Evolutionary conservation across 768 basidiomycete genomes (phyloP), one percentile per base, ranked within the genome.

Genomic region (Candolleomyces efflorescens): DNA sequence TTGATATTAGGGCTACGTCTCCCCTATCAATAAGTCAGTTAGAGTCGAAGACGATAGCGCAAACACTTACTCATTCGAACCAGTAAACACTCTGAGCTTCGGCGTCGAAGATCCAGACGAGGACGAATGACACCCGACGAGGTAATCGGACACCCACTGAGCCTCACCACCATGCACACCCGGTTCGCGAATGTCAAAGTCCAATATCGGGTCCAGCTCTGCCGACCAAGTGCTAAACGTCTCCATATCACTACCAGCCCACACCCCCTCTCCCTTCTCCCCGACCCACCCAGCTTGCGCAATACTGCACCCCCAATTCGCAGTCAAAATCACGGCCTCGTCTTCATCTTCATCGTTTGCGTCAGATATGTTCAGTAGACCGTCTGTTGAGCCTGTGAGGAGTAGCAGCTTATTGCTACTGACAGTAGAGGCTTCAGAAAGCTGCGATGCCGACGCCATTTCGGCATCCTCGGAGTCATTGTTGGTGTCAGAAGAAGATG

Each of bases 221-320:
- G 71, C 71, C 24, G 86, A 82, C 95, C 94, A 98, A 13, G 83
- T 78, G 56, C 89, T 89, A 62, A 95, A 89, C 0, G 90, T 93
- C 70, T 98, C 94, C 94, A 97, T 97, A 72, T 97, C 95, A 62
- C 92, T 94, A 11, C 84, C 81, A 22, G 87, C 89, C 93, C 94
- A 97, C 7, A 94, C 43, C 3, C 60, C 59, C 13, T 36, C 43
- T 3, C 60, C 59, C 13, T 36, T 38, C 18, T 27, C 60, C 18
- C 74, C 66, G 52, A 82, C 79, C 87, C 86, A 90, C 1, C 86
- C 92, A 6, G 82, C 84, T 65, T 90, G 89, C 0, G 88, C 86
- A 59, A 92, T 74, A 65, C 87, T 92, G 65, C 84, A 85, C 2
- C 89, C 91, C 84, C 88, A 91, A 61, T 93, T 93, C n/a, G 87